A percentile compares a stretch with the other conserved stretches of the same genome.
Evolutionary conservation across 352 stramenopile species (phyloP).

Genomic region (Phytophthora pisi): DNA sequence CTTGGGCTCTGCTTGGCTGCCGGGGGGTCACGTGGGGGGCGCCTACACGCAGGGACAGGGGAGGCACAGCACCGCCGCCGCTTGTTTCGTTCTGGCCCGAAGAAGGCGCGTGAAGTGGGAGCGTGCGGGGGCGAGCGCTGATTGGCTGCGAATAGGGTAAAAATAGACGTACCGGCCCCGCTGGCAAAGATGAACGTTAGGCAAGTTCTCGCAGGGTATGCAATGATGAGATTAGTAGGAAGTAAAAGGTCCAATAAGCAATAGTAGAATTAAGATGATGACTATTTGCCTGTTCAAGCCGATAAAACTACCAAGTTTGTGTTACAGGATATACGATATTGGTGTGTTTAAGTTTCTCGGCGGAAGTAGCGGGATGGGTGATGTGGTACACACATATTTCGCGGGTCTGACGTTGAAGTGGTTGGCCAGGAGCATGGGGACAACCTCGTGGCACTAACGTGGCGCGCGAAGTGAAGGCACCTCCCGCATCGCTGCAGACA

Average conservation of each 20-base stretch:
- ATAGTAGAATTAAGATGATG: not conserved
- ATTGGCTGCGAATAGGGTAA: constrained; percentile 3
- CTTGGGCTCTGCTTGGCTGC: not conserved
- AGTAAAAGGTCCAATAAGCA: not conserved
- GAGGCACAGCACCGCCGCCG: constrained; percentile 13
- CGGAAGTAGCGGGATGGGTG: constrained; percentile 1
- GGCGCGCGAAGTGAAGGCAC: not conserved
- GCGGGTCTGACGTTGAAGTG: constrained; percentile 29
- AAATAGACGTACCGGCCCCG: constrained; percentile 3
- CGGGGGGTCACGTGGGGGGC: not conserved
- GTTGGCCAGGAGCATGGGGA: constrained; percentile 12
- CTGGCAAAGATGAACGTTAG: not conserved
- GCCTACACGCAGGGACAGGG: not conserved
- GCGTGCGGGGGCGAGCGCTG: not conserved
- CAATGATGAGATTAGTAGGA: not conserved
- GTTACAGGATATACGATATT: not conserved
- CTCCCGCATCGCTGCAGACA: not conserved
- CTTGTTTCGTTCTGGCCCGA: constrained; percentile 31
- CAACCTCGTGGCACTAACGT: not conserved
- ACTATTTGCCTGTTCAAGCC: no score
- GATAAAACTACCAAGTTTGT: no score
- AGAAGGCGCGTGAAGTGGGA: constrained; percentile 21
- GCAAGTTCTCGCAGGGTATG: no score
- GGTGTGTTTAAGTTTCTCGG: not conserved
- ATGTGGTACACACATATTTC: constrained; percentile 26